A percentile compares a stretch with the other conserved stretches of the same genome.
Conservation (phyloP, 495 filamentous ascomycete genomes). For the Lophiotrema nucula region DNA sequence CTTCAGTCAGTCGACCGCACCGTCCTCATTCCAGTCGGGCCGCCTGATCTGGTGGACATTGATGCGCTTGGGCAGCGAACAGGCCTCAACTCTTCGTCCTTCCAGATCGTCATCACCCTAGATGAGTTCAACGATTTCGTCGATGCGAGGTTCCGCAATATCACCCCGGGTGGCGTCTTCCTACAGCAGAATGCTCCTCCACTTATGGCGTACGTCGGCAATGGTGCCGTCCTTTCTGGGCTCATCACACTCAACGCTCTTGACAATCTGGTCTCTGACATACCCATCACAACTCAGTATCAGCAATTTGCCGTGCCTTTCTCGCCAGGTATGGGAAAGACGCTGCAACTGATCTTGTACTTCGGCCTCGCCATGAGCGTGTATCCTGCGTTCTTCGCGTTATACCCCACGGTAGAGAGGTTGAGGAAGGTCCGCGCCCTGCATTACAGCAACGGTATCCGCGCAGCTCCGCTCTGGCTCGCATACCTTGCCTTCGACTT, state of each 20-base stretch:
- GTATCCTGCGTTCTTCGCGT: conserved; percentile 79
- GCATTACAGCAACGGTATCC: conserved; percentile 67
- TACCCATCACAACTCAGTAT: conserved; percentile 65
- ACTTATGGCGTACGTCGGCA: conserved; percentile 62
- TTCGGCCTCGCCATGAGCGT: conserved; percentile 71
- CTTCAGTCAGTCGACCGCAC: conserved; percentile 39
- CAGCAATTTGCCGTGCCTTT: conserved; percentile 69
- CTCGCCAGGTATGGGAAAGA: conserved; percentile 60
- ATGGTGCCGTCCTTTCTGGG: conserved; percentile 51
- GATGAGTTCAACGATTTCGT: conserved; percentile 68
- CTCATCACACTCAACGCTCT: conserved; percentile 72
- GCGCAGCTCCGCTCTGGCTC: conserved; percentile 67
- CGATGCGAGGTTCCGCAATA: conserved; percentile 56
- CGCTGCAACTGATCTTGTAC: conserved; percentile 77
- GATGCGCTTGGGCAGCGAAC: conserved; percentile 13
- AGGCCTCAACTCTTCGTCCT: conserved; percentile 18
- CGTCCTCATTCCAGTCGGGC: conserved; percentile 62
- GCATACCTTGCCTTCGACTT: conserved; percentile 83
- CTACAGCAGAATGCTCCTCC: conserved; percentile 57
- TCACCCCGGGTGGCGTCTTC: conserved; percentile 76
- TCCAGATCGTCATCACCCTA: conserved; percentile 63
- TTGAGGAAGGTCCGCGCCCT: conserved; percentile 73
- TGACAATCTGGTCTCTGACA: conserved; percentile 62
- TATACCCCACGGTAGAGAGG: conserved; percentile 81
- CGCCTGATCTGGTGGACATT: conserved; percentile 38